Base-by-base conservation (phyloP, 176 grass and related monocot species). In the Raddia guianensis region DNA sequence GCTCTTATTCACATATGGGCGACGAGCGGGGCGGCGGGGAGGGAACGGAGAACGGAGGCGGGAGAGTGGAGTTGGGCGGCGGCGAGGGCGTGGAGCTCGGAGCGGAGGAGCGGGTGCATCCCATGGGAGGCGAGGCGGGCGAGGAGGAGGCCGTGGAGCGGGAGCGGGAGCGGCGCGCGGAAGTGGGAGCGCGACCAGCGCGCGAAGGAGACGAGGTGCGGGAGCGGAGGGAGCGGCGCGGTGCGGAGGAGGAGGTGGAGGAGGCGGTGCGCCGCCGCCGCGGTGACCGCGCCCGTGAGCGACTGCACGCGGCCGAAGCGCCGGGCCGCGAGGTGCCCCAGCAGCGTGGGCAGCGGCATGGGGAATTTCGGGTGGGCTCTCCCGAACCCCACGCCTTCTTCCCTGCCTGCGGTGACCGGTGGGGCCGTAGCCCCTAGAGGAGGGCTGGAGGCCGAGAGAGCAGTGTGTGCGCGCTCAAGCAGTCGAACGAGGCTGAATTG, bases 101-200 rank as follows among this genome's bases (percentile, higher is more conserved):
- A 94, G 78, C 91, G 89, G 56, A 97, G 86, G 34, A 84, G 68
- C 19, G 85, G 63, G 76, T 91, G 61, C 73, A 80, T 81, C 21
- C 89, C 80, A 68, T 48, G 34, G 34, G 88, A 80, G 44, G 67
- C 85, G 76, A 97, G 94, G 64, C 84, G 80, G 79, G 90, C 75
- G 19, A 97, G 83, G 83, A 97, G 94, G 18, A 89, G 81, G 58
- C 67, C 91, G 81, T 92, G 91, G 77, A 92, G 87, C 8, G 0
- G 76, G 58, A 94, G 91, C 11, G 90, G 87, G 12, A 92, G 89
- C 66, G 91, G 72, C 40, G 69, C 58, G 74, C 68, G 76, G 91
- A 88, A 88, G 79, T 80, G 85, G 77, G 15, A 66, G 40, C 74
- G 89, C 3, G 84, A 89, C 87, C 89, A 97, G 9, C 89, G 84